Evolutionary conservation across 192 early-diverging fungal species (phyloP).

Genomic region (Linnemannia zychae): DNA sequence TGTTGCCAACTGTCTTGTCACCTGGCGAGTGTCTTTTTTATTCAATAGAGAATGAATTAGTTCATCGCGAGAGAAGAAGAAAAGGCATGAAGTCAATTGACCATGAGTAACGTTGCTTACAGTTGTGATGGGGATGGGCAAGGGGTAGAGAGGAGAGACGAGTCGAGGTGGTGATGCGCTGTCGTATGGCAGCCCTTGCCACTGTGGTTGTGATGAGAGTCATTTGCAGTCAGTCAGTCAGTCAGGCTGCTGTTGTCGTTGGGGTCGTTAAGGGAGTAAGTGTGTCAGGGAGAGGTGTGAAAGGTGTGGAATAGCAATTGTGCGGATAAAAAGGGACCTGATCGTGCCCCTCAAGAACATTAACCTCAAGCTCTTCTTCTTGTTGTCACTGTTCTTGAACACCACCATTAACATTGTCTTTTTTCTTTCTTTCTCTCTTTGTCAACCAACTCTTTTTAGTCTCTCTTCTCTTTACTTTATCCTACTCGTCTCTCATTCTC

Average conservation of each 20-base stretch:
- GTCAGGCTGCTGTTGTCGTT: too few relatives aligned
- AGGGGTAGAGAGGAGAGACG: neutral
- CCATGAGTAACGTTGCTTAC: neutral
- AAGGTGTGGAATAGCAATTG: neutral
- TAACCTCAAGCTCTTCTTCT: neutral
- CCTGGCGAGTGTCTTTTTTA: neutral
- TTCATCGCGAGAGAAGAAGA: neutral
- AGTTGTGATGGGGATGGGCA: neutral
- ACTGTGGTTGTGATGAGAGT: slow-evolving; percentile 3
- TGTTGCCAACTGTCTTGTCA: neutral
- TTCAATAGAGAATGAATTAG: neutral
- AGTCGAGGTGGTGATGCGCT: neutral
- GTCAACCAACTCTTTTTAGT: neutral
- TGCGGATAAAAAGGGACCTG: neutral
- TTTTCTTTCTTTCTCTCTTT: neutral
- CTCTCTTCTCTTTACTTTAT: too few relatives aligned
- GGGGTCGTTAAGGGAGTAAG: neutral
- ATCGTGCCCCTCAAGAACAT: neutral
- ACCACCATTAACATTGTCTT: neutral
- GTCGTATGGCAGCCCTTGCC: neutral
- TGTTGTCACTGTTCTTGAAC: neutral
- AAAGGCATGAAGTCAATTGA: neutral
- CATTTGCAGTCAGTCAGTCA: slow-evolving; percentile 1
- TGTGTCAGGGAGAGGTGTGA: neutral
- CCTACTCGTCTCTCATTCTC: too few relatives aligned